Percentiles rank a stretch among this genome's conserved stretches.
These are phyloP conservation scores for Passiflora organensis DNA, from an alignment of 345 rosid genomes.

Conservation along the genomic window DNA sequence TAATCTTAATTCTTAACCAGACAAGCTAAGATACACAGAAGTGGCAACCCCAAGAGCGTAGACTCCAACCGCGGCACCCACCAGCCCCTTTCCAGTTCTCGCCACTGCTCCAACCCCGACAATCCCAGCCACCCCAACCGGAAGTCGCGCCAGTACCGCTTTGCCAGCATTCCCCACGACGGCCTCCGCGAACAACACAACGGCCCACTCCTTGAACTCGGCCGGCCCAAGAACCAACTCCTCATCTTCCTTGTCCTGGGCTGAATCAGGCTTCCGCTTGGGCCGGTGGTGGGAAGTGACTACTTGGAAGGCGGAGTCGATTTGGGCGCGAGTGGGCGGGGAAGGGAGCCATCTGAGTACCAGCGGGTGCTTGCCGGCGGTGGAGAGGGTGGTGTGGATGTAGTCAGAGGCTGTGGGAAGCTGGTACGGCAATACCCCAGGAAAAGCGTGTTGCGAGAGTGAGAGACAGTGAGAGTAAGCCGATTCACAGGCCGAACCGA, in stretches of 20 bases:
- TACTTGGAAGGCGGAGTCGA: slow-evolving; percentile 60
- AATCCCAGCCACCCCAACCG: too few species aligned
- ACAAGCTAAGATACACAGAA: too few species aligned
- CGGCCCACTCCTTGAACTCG: slow-evolving; percentile 71
- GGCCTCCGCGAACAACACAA: slow-evolving; percentile 50
- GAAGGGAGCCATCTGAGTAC: slow-evolving; percentile 55
- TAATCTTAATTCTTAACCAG: too few species aligned
- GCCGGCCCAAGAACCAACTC: too few species aligned
- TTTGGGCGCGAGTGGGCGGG: slow-evolving; percentile 63
- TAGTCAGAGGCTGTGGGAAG: slow-evolving; percentile 58
- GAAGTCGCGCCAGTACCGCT: too few species aligned
- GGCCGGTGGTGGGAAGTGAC: slow-evolving; percentile 5
- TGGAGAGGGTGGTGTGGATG: slow-evolving; percentile 45
- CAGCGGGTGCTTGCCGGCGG: slow-evolving; percentile 29
- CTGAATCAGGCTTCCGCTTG: not conserved
- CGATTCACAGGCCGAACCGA: slow-evolving; percentile 56
- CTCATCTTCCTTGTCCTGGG: too few species aligned
- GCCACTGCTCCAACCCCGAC: too few species aligned
- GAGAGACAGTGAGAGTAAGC: slow-evolving; percentile 60
- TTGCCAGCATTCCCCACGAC: too few species aligned
- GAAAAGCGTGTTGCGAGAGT: slow-evolving; percentile 64
- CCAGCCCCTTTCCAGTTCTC: too few species aligned
- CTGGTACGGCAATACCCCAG: slow-evolving; percentile 72
- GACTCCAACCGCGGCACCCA: too few species aligned
- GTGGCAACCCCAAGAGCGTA: too few species aligned